Base-by-base conservation (phyloP, 75 land plant species). In the Selaginella tamariscina region DNA sequence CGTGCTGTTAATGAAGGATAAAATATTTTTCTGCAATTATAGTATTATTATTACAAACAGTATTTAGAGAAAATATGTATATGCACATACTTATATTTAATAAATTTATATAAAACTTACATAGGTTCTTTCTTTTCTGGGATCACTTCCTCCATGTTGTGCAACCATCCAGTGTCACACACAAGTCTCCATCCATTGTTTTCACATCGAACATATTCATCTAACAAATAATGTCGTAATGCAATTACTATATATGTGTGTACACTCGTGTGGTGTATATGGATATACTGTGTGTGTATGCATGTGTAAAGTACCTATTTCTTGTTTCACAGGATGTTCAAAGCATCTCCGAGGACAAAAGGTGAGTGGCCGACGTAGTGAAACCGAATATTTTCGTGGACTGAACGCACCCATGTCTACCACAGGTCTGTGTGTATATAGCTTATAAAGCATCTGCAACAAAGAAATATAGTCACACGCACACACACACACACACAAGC, bases 141-240 rank as follows among this genome's bases (percentile, higher is more conserved):
- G 24, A 59, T 59, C 5, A 23, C 9, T 9, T 59, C 26, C 18
- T 59, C 66, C 20, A 2, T 18, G 11, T 18, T 23, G 30, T 24
- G 49, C 49, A 39, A 5, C 49, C 49, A 65, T 18, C 2, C 30
- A 27, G 66, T 28, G 29, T 23, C 29, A 18, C 15, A 24, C 2
- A 65, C 30, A 27, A 65, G 29, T 18, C 66, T 24, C 66, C 66
- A 65, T 65, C 66, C 66, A 65, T 65, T 65, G 29, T 65, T 65
- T 30, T 65, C 66, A n/a, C 66, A 65, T 2, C 66, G 24, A 2
- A 65, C 24, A 29, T 65, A 65, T 29, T 30, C 15, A 27, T 65
- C 29, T 24, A 39, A 39, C 5, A 39, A 39, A 39, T 39, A 39
- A 39, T 5, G 49, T n/a, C n/a, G n/a, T n/a, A n/a, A n/a, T n/a